Base-by-base conservation (phyloP, 306 rosid genomes). In the Abrus pulchellus region DNA sequence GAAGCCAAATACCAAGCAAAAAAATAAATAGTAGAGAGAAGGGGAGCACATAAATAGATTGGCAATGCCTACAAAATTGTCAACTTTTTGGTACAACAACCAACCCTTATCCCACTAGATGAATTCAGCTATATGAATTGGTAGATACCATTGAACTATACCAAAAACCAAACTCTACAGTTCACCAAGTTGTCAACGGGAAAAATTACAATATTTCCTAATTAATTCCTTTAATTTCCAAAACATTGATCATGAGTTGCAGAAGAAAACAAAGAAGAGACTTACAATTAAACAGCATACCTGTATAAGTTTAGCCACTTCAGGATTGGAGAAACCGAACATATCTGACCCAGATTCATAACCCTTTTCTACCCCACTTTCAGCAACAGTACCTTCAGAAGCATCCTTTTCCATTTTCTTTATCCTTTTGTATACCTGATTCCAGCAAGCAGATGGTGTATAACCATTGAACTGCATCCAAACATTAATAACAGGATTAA, bases 401-500 rank as follows among this genome's bases (percentile, higher is more conserved):
- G 65, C 82, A 69, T 54, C 80, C 67, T 48, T 88, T 85, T 87
- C 92, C 70, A 77, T 20, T 80, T 86, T 84, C 86, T 75, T 89
- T 66, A 95, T 87, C 87, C 90, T 89, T 85, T 84, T 82, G 84
- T 85, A 93, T 85, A 95, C 82, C 88, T 95, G 88, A 79, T 84
- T 85, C 99, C 99, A 95, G 91, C 99, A 95, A 82, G 90, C 82
- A 48, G 98, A 89, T 36, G 99, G 98, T 50, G 97, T 91, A 83
- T 83, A 67, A 78, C 93, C 97, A 72, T 87, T 86, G 83, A 93
- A 91, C 99, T 95, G 87, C 53, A 84, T 54, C 72, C 66, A 63
- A 75, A 12, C 27, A 77, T 75, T 68, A 8, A 74, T 53, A 53
- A 50, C 59, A 53, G 63, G 43, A 76, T 53, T 44, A 45, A 69